Evolutionary conservation across 208 protist genomes (phyloP).

Genomic region (Novymonas esmeraldas): DNA sequence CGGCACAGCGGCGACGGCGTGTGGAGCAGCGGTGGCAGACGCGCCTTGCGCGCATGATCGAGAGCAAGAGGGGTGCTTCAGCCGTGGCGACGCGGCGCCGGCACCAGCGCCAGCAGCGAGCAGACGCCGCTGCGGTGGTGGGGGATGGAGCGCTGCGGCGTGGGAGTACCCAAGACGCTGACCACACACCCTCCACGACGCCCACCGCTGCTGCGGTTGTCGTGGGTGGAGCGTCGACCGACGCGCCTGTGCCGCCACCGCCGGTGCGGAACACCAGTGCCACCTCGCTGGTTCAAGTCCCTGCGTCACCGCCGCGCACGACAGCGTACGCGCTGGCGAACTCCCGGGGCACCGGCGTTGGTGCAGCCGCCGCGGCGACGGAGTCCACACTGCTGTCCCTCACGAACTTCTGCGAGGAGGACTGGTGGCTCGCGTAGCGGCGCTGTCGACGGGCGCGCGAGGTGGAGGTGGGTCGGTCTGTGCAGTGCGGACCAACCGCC

Average conservation of each 20-base stretch:
- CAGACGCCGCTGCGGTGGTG: background rate
- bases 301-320: background rate
- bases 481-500: too few species aligned
- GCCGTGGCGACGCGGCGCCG: background rate
- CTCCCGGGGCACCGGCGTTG: background rate
- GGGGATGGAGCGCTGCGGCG: background rate
- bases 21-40: conserved; percentile 51
- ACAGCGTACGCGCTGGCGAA: background rate
- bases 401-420: conserved; percentile 56
- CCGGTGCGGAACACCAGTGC: too few species aligned
- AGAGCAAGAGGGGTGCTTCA: conserved; percentile 1
- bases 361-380: background rate
- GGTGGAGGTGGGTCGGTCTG: too few species aligned
- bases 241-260: too few species aligned
- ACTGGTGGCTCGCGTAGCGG: conserved; percentile 42
- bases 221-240: too few species aligned
- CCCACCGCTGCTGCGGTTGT: too few species aligned
- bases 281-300: too few species aligned
- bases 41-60: conserved; percentile 34
- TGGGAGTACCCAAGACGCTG: too few species aligned
- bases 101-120: conserved; percentile 5
- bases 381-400: conserved; percentile 23
- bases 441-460: background rate
- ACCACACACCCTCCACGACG: too few species aligned
- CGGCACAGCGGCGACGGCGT: conserved; percentile 43